Conservation (phyloP, 73 alveolate species). For the Paramecium caudatum region DNA sequence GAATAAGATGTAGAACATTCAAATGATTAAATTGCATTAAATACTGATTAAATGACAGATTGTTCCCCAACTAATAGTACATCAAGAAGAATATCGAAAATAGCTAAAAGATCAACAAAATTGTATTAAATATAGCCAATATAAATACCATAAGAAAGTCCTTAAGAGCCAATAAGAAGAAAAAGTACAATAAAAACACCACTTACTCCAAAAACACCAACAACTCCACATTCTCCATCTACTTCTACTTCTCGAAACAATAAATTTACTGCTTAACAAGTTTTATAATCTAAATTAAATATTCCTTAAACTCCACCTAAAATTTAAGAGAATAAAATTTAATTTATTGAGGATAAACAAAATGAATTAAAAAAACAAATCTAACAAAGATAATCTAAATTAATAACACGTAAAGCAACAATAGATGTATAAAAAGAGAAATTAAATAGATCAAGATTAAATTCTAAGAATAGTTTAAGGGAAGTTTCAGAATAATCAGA, state of each 20-base stretch:
- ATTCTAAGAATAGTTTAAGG: background rate
- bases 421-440: background rate
- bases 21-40: background rate
- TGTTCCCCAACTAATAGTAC: slow-evolving; percentile 35
- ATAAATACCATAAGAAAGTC: background rate
- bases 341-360: background rate
- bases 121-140: background rate
- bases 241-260: slow-evolving; percentile 1
- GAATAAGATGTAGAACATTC: slow-evolving; percentile 17
- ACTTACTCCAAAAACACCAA: background rate
- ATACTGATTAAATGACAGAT: slow-evolving; percentile 20
- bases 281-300: background rate
- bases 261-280: background rate
- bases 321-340: background rate
- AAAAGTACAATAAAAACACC: slow-evolving; percentile 26
- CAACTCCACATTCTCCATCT: slow-evolving; percentile 25
- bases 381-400: slow-evolving; percentile 1
- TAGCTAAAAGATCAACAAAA: background rate
- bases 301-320: slow-evolving; percentile 33
- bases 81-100: slow-evolving; percentile 2
- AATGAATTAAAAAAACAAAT: background rate
- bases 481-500: background rate
- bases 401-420: background rate
- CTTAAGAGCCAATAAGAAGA: background rate
- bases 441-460: background rate